Evolutionary conservation across 2,329 filamentous ascomycete genomes (phyloP), one percentile per base, ranked within the genome.

Genomic region (Aspergillus vadensis): DNA sequence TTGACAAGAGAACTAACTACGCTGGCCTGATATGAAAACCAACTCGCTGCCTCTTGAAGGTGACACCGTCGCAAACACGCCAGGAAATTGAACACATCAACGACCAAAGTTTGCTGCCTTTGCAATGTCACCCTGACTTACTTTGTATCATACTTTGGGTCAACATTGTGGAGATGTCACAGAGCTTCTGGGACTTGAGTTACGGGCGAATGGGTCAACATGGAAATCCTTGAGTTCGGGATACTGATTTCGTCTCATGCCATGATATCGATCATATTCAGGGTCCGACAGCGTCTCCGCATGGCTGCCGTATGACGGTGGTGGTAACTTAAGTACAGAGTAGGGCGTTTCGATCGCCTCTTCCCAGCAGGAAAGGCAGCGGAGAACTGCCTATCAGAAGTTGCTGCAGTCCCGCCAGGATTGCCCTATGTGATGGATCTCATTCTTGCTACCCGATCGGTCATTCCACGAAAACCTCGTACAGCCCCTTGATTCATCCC

Each of bases 381-480:
- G 41, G n/a, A 19, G n/a, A 44, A 19, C 41, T 12, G 41, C 41
- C 41, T 44, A 44, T 44, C 41, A 44, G 41, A 12, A 30, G 17
- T 19, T 21, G n/a, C 5, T 36, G 49, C 27, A 27, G 19, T 15
- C 21, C 49, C 49, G 12, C 36, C 3, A 52, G 19, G 30, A 38
- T 54, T 41, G 32, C 15, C 19, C 5, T 17, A 23, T 17, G 32
- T 55, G 52, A 52, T 32, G 39, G 36, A 52, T 58, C 51, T 57
- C 6, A 69, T 57, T 44, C 41, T 12, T 21, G 21, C 17, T 10
- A 69, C 49, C 15, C 66, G 61, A 43, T 67, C 63, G 10, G 62
- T 47, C 57, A 55, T 49, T 32, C 25, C 49, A 14, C 49, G 49
- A 12, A 19, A 36, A 19, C 19, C 2, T 10, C 8, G 14, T 39